Percentiles rank a stretch among this genome's conserved stretches.
Conservation (phyloP, 768 basidiomycete species). For the Podaxis pistillaris region DNA sequence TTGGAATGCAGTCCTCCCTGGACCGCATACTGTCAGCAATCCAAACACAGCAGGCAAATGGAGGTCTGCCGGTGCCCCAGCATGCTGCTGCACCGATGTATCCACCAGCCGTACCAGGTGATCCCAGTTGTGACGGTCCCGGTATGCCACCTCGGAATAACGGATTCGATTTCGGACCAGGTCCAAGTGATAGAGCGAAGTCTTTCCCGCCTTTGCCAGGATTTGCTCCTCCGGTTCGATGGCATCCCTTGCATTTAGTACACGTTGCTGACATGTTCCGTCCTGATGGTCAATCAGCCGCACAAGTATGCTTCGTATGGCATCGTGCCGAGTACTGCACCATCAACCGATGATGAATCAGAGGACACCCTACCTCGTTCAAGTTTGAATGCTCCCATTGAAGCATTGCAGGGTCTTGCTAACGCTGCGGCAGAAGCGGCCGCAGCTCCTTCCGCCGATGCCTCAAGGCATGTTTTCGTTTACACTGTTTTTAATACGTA, state of each 20-base stretch:
- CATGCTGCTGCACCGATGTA: slow-evolving; percentile 27
- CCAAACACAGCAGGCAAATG: slow-evolving; percentile 39
- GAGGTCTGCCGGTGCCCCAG: slow-evolving; percentile 34
- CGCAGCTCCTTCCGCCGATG: slow-evolving; percentile 65
- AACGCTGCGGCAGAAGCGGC: slow-evolving; percentile 95
- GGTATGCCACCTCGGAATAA: slow-evolving; percentile 35
- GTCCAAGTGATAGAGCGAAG: slow-evolving; percentile 31
- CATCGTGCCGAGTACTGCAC: slow-evolving; percentile 78
- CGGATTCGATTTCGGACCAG: slow-evolving; percentile 36
- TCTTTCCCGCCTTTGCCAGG: slow-evolving; percentile 86
- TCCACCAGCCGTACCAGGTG: slow-evolving; percentile 23
- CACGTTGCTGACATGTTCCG: slow-evolving; percentile 15
- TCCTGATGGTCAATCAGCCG: slow-evolving; percentile 44
- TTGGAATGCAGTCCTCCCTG: slow-evolving; percentile 87
- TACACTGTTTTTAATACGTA: slow-evolving; percentile 12
- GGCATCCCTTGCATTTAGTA: slow-evolving; percentile 11
- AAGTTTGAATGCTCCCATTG: slow-evolving; percentile 87
- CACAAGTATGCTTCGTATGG: slow-evolving; percentile 92
- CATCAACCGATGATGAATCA: slow-evolving; percentile 89
- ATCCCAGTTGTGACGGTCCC: slow-evolving; percentile 23
- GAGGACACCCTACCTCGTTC: slow-evolving; percentile 85
- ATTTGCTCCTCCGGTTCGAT: slow-evolving; percentile 82
- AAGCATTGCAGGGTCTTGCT: slow-evolving; percentile 90
- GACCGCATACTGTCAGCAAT: slow-evolving; percentile 78
- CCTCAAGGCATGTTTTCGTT: slow-evolving; percentile 49